These are phyloP conservation scores for Kodamaea laetipori DNA, from an alignment of 805 yeast genomes.

Conservation along the genomic window DNA sequence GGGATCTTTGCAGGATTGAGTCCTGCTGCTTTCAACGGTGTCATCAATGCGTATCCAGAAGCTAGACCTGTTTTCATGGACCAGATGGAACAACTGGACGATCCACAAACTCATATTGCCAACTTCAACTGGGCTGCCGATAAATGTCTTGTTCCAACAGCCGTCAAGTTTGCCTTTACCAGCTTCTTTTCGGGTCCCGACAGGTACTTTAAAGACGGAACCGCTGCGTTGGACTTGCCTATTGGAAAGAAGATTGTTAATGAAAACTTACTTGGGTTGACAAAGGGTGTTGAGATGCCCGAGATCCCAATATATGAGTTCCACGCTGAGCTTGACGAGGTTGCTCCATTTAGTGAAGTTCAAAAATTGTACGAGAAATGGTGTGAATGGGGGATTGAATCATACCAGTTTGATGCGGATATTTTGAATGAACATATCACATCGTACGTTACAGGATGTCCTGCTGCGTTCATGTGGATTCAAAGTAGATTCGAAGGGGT, in stretches of 20 bases:
- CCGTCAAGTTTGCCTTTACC: conserved; percentile 6
- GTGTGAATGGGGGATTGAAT: conserved; percentile 15
- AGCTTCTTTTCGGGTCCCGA: conserved; percentile 18
- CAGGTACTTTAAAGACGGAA: conserved; percentile 19
- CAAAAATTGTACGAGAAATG: conserved; percentile 17
- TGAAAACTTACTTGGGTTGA: conserved; percentile 25
- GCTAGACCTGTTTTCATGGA: conserved; percentile 7
- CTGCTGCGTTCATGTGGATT: conserved; percentile 23
- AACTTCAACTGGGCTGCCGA: conserved; percentile 10
- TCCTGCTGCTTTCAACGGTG: conserved; percentile 32
- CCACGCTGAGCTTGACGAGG: conserved; percentile 17
- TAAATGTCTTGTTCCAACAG: conserved; percentile 9
- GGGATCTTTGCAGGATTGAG: conserved; percentile 31
- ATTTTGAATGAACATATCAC: conserved; percentile 19
- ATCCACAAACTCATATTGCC: no score
- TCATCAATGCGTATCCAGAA: conserved; percentile 33
- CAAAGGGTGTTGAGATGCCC: conserved; percentile 15
- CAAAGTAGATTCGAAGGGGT: conserved; percentile 19
- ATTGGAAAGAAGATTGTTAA: conserved; percentile 17
- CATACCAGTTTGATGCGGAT: conserved; percentile 14
- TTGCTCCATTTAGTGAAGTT: conserved; percentile 15
- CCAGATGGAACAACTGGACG: conserved; percentile 4
- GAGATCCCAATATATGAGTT: conserved; percentile 14
- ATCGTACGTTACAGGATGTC: conserved; percentile 18
- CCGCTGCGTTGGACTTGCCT: conserved; percentile 18